Evolutionary conservation across 2,329 filamentous ascomycete species (phyloP).

Genomic region (Phaeosphaeria sp.): DNA sequence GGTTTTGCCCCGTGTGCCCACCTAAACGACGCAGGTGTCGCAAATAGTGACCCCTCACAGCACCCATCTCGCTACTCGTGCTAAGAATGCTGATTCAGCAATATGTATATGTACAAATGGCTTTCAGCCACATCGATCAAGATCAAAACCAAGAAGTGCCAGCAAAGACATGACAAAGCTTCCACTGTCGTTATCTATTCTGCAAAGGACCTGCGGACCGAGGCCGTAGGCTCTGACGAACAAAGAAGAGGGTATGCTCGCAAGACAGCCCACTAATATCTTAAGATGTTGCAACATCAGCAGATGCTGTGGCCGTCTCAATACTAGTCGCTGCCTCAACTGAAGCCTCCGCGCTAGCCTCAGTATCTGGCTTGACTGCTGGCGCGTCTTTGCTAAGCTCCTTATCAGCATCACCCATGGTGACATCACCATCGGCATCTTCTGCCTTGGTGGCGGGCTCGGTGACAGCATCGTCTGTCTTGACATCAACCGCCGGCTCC

Average conservation of each 20-base stretch:
- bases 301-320: conserved; percentile 11
- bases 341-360: conserved; percentile 11
- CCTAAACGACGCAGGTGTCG: conserved; percentile 3
- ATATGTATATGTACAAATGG: conserved; percentile 19
- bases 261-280: not conserved
- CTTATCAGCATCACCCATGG: conserved; percentile 34
- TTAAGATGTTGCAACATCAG: conserved; percentile 11
- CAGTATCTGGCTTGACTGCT: conserved; percentile 22
- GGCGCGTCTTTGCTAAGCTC: conserved; percentile 22
- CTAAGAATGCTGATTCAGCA: conserved; percentile 14
- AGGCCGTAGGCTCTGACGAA: not conserved
- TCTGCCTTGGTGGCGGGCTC: conserved; percentile 26
- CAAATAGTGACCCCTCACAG: not conserved
- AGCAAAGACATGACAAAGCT: not conserved
- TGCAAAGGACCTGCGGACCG: not conserved
- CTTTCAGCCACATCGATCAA: not conserved
- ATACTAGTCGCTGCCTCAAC: conserved; percentile 14
- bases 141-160: not conserved
- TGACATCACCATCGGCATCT: conserved; percentile 32
- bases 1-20: not conserved
- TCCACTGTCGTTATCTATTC: not conserved
- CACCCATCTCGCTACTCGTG: not conserved
- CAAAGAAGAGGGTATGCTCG: not conserved
- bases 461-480: conserved; percentile 31
- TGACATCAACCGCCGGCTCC: conserved; percentile 17